Evolutionary conservation across 441 rosid species (phyloP).

Genomic region (Dalechampia spathulata): DNA sequence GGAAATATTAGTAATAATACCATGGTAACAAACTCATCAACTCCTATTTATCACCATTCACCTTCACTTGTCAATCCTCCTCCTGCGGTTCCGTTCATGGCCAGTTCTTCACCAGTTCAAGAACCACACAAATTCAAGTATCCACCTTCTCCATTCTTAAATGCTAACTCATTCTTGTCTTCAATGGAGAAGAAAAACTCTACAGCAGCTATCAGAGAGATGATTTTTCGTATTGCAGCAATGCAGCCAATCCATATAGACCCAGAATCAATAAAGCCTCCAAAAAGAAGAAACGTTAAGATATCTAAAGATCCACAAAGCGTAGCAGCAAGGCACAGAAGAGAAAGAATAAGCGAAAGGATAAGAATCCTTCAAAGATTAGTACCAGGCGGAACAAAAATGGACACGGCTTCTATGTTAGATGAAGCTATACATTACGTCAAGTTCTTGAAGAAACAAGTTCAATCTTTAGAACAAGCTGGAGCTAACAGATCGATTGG

Average conservation of each 20-base stretch:
- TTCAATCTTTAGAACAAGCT: slow-evolving; percentile 65
- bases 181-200: slow-evolving; percentile 47
- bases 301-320: slow-evolving; percentile 96
- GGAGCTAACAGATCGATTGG: slow-evolving; percentile 31
- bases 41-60: slow-evolving; percentile 13
- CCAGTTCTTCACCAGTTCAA: slow-evolving; percentile 24
- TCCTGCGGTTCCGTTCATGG: slow-evolving; percentile 15
- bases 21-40: no score
- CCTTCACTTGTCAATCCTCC: slow-evolving; percentile 4
- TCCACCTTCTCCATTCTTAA: slow-evolving; percentile 20
- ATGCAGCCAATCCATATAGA: slow-evolving; percentile 95
- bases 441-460: slow-evolving; percentile 82
- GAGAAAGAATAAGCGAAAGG: slow-evolving; percentile 86
- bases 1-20: no score
- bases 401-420: slow-evolving; percentile 95
- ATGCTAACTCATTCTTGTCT: slow-evolving; percentile 29
- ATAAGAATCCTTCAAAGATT: slow-evolving; percentile 83
- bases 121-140: slow-evolving; percentile 28
- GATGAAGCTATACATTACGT: slow-evolving; percentile 93
- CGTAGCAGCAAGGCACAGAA: slow-evolving; percentile 83
- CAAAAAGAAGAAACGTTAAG: slow-evolving; percentile 76
- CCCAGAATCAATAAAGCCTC: slow-evolving; percentile 81
- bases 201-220: slow-evolving; percentile 80
- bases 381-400: slow-evolving; percentile 95
- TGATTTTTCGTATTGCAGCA: slow-evolving; percentile 83